Evolutionary conservation across 1,284 basidiomycete species (phyloP), one percentile per base, ranked within the genome.

Genomic region (Ustilago bromivora): DNA sequence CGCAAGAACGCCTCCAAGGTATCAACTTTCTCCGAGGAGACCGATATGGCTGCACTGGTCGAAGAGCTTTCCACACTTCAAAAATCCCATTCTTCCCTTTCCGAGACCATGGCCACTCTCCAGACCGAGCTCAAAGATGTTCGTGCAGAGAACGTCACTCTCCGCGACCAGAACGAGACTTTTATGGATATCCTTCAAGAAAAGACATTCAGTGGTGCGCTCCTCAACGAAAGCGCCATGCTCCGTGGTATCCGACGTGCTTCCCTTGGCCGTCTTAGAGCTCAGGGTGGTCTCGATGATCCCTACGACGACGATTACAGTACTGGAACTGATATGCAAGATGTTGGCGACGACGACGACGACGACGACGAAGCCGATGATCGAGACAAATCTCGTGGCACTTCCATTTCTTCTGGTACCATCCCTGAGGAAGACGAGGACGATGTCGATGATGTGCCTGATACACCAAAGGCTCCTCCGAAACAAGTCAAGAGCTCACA

Each of bases 161-260:
- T 82, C 51, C 75, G 78, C 56, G 76, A 79, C 41, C 74, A 82
- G 59, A 81, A 80, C 62, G 78, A 81, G 36, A 76, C 75, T 2
- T 79, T 78, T 53, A 76, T 79, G 61, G 80, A 78, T 60, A 78
- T 82, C 31, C 61, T 82, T 3, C 75, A 82, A 52, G 81, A 82
- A 47, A 81, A 81, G 72, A 82, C 81, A 1, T 75, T 82, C 47
- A 80, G 78, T 52, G 81, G 80, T 15, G 80, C 77, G 2, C 56
- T 81, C 47, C 71, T 81, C 47, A 71, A 69, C 47, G 78, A 81
- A 34, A 81, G 77, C 36, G 79, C 79, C 11, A 75, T 82, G 61
- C 70, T 82, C 23, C 69, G 73, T 19, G 73, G 73, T 51, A 60
- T 76, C 11, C 64, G 70, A 54, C 47, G 66, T 13, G 62, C 74